phyloP scores from a whole-genome alignment of 345 rosid genomes.

The Tarenaya hassleriana region DNA sequence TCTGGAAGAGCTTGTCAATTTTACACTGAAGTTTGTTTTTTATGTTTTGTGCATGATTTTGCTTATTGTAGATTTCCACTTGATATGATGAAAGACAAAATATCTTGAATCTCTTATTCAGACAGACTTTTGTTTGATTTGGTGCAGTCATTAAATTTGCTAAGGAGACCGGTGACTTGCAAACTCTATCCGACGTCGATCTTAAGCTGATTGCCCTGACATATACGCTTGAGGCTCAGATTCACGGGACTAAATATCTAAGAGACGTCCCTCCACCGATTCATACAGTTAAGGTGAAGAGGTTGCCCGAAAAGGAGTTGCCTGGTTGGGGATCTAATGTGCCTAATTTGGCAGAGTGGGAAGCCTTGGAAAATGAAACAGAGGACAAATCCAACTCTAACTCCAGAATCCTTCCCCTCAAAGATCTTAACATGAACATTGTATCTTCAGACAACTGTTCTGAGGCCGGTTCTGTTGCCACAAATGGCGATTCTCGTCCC shows the following conservation, averaged over 20 bases:
- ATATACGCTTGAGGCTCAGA: slow-evolving; percentile 69
- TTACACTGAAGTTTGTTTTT: too few relatives aligned
- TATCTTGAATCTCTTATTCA: not conserved
- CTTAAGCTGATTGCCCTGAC: slow-evolving; percentile 76
- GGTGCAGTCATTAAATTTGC: slow-evolving; percentile 69
- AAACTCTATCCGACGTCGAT: slow-evolving; percentile 84
- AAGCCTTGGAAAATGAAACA: slow-evolving; percentile 54
- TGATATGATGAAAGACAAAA: slow-evolving; percentile 5
- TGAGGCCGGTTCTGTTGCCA: slow-evolving; percentile 38
- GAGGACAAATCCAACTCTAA: slow-evolving; percentile 36
- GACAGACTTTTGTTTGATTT: not conserved
- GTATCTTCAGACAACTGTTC: slow-evolving; percentile 34
- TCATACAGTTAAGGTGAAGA: slow-evolving; percentile 62
- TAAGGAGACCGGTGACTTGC: slow-evolving; percentile 83
- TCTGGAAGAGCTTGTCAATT: not conserved
- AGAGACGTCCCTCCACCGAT: slow-evolving; percentile 80
- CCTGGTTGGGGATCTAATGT: slow-evolving; percentile 98
- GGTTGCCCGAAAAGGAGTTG: slow-evolving; percentile 78
- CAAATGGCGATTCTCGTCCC: slow-evolving; percentile 31
- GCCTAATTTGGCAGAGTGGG: slow-evolving; percentile 90
- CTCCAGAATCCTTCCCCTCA: slow-evolving; percentile 81
- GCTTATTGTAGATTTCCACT: too few relatives aligned
- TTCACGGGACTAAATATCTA: slow-evolving; percentile 66
- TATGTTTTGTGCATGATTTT: too few relatives aligned
- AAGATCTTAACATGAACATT: slow-evolving; percentile 54